Conservation (phyloP, 2,329 filamentous ascomycete species). For the Coleophoma cylindrospora region DNA sequence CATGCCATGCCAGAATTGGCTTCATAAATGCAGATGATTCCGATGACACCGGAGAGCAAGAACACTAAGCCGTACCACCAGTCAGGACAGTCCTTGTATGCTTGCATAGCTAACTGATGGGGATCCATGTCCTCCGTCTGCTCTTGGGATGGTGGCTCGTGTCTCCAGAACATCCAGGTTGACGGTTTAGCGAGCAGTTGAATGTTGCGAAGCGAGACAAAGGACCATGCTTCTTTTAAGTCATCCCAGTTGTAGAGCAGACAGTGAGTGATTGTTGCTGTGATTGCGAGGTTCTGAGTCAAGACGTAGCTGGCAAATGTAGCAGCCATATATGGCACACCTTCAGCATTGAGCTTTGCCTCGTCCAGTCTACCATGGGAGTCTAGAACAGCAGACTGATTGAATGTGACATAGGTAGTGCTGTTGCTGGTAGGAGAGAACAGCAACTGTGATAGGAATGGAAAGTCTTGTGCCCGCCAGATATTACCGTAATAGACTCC, state of each 20-base stretch:
- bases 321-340: constrained; percentile 34
- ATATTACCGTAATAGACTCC: constrained; percentile 35
- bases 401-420: constrained; percentile 30
- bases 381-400: constrained; percentile 36
- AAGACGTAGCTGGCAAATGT: constrained; percentile 32
- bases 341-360: constrained; percentile 25
- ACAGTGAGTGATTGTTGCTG: constrained; percentile 37
- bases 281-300: constrained; percentile 36
- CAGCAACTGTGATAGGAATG: constrained; percentile 34
- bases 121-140: constrained; percentile 40
- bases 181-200: constrained; percentile 7
- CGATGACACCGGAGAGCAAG: constrained; percentile 37
- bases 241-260: constrained; percentile 31
- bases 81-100: constrained; percentile 46
- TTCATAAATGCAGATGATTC: constrained; percentile 3
- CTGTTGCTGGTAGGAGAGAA: constrained; percentile 29
- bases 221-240: constrained; percentile 27
- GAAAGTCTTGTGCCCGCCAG: constrained; percentile 32
- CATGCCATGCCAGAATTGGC: constrained; percentile 29
- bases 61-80: constrained; percentile 50
- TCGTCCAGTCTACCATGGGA: constrained; percentile 29
- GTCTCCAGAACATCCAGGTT: constrained; percentile 13
- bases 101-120: constrained; percentile 47
- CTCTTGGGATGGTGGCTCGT: background rate
- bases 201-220: constrained; percentile 5